A percentile compares a stretch with the other conserved stretches of the same genome.
These are phyloP conservation scores for Aureobasidium namibiae DNA, from an alignment of 2,329 filamentous ascomycete species.

Conservation along the genomic window DNA sequence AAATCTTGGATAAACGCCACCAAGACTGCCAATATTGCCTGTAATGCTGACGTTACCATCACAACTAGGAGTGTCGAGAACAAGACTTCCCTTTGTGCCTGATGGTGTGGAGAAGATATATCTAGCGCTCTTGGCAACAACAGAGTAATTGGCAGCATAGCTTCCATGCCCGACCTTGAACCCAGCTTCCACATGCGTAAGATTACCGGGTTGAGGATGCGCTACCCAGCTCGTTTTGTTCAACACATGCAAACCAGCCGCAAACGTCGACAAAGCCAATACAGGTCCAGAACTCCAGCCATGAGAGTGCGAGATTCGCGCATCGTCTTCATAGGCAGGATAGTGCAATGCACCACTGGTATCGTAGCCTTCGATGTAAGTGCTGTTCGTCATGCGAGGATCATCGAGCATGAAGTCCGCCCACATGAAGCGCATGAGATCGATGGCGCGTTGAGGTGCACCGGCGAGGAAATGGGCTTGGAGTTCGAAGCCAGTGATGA, in stretches of 20 bases:
- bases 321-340: slow-evolving; percentile 41
- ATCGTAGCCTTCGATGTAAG: slow-evolving; percentile 45
- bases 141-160: slow-evolving; percentile 8
- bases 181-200: slow-evolving; percentile 12
- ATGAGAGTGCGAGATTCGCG: slow-evolving; percentile 42
- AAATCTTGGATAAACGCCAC: neutral
- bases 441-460: slow-evolving; percentile 33
- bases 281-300: slow-evolving; percentile 46
- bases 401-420: slow-evolving; percentile 48
- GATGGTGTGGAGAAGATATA: slow-evolving; percentile 3
- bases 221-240: slow-evolving; percentile 19
- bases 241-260: slow-evolving; percentile 34
- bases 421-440: slow-evolving; percentile 42
- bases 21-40: neutral
- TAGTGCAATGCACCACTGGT: slow-evolving; percentile 41
- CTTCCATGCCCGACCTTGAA: slow-evolving; percentile 3
- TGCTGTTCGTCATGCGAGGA: slow-evolving; percentile 45
- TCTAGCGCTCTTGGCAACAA: neutral
- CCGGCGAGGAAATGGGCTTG: slow-evolving; percentile 37
- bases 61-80: neutral
- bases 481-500: slow-evolving; percentile 41
- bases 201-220: slow-evolving; percentile 12
- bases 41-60: neutral
- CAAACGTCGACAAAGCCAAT: slow-evolving; percentile 33
- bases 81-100: slow-evolving; percentile 2